Base-by-base conservation (phyloP, 2,329 filamentous ascomycete genomes). In the Arthrinium puccinioides region DNA sequence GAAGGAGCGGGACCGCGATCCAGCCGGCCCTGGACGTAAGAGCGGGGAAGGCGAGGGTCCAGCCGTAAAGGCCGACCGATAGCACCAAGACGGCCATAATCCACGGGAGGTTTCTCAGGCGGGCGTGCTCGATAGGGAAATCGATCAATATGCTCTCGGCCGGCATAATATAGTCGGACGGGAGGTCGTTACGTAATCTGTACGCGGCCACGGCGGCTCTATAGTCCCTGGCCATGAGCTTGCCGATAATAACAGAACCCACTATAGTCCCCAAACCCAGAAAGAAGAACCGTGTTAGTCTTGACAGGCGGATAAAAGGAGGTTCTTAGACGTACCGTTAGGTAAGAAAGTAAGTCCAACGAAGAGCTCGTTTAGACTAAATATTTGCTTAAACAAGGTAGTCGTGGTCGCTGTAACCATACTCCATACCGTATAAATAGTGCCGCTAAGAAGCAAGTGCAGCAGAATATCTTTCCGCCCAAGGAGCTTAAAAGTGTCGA, bases 401-500 rank as follows among this genome's bases (percentile, higher is more conserved):
- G 63, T 61, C 3, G 66, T 67, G 11, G 55, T 62, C 1, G 63
- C 59, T 7, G 61, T 67, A 5, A 70, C 61, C 66, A 71, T 70
- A 15, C 60, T 67, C 64, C 66, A 70, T 9, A 63, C 56, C 0
- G 67, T 57, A 32, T 56, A 56, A 4, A 52, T 38, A 14, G 56
- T 41, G 11, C 55, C 55, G 18, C 64, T 63, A 39, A 63, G 70
- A 5, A 67, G 36, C 3, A 72, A 44, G 9, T 21, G 30, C 11
- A 32, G 13, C 13, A 21, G 8, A n/a, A 32, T 21, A 10, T 32
- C 30, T 10, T 60, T 61, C 23, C 70, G 61, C 3, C 42, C 28
- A 6, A 70, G 47, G 25, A 66, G 57, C 5, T 41, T 48, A 3
- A 71, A 45, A 0, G 66, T 63, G 5, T 52, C 50, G 3, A 63